phyloP scores from a whole-genome alignment of 805 yeast species.

The Wickerhamiella sorbophila region DNA sequence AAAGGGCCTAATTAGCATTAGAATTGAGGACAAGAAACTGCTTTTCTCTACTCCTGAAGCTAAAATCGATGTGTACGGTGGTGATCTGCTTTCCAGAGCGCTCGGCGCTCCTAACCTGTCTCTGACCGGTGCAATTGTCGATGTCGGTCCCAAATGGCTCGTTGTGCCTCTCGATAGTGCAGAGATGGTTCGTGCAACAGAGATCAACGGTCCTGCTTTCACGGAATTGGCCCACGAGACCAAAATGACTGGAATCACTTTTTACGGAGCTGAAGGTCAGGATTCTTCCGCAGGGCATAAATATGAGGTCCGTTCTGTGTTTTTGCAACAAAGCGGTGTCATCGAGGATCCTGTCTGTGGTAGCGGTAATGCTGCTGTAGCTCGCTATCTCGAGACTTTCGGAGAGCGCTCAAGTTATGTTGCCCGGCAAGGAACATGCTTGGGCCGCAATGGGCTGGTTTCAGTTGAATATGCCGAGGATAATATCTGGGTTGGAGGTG shows the following conservation, averaged over 20 bases:
- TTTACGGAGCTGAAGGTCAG: conserved; percentile 6
- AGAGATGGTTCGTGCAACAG: conserved; percentile 2
- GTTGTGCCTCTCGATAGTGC: conserved; percentile 3
- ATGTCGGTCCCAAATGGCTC: conserved; percentile 11
- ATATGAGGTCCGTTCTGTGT: conserved; percentile 14
- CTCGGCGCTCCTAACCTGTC: background rate
- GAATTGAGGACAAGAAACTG: conserved; percentile 25
- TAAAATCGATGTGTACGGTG: conserved; percentile 1
- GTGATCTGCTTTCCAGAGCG: background rate
- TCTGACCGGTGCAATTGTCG: conserved; percentile 4
- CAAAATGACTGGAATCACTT: conserved; percentile 9
- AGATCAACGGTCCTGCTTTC: conserved; percentile 5
- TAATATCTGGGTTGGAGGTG: conserved; percentile 11
- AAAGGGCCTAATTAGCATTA: conserved; percentile 27
- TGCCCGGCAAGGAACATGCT: conserved; percentile 13
- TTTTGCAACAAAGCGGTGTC: conserved; percentile 5
- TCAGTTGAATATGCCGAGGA: conserved; percentile 7
- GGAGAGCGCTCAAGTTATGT: conserved; percentile 3
- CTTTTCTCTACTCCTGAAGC: conserved; percentile 1
- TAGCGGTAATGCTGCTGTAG: conserved; percentile 18
- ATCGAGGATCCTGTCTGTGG: conserved; percentile 17
- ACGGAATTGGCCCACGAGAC: background rate
- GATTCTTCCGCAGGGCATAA: background rate
- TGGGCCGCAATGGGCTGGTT: conserved; percentile 11
- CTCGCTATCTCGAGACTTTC: conserved; percentile 6